Percentiles rank a stretch among this genome's conserved stretches.
Evolutionary conservation across 1,139 yeast species (phyloP).

Genomic region (Diutina siamensis): DNA sequence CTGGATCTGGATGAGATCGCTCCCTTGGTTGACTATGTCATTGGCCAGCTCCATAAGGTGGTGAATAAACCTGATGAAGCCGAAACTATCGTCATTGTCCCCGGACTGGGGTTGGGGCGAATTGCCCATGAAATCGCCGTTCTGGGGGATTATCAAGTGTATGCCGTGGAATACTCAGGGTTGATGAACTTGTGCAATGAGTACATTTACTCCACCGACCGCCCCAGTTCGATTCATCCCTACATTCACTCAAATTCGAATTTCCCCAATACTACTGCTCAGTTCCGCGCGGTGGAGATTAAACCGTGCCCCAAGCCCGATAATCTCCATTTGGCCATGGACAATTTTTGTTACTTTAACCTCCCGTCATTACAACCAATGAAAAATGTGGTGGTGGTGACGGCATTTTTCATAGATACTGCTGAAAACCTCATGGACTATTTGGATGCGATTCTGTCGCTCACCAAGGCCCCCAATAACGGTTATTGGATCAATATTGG

Average conservation of each 20-base stretch:
- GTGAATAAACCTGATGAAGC: conserved; percentile 16
- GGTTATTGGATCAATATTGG: conserved; percentile 79
- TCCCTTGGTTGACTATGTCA: conserved; percentile 43
- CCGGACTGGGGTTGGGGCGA: conserved; percentile 75
- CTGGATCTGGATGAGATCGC: conserved; percentile 31
- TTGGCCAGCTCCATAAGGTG: conserved; percentile 17
- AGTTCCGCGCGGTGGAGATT: not conserved
- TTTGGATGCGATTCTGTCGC: conserved; percentile 44
- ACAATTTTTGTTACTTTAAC: conserved; percentile 53
- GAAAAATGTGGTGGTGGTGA: conserved; percentile 47
- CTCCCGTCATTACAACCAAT: conserved; percentile 15
- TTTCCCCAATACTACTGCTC: conserved; percentile 17
- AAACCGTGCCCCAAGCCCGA: conserved; percentile 22
- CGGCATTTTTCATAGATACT: conserved; percentile 75
- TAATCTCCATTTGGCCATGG: conserved; percentile 39
- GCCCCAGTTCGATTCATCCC: conserved; percentile 38
- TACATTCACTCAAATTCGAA: conserved; percentile 68
- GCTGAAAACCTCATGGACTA: conserved; percentile 75
- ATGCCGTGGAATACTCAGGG: conserved; percentile 62
- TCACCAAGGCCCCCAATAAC: conserved; percentile 28
- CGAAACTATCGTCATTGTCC: conserved; percentile 45
- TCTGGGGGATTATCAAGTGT: conserved; percentile 30
- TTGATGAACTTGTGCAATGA: conserved; percentile 57
- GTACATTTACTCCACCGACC: conserved; percentile 24
- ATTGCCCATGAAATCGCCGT: conserved; percentile 51